Percentiles rank a stretch among this genome's conserved stretches.
These are phyloP conservation scores for Flaveria bidentis DNA, from an alignment of 129 eudicot genomes.

Conservation along the genomic window DNA sequence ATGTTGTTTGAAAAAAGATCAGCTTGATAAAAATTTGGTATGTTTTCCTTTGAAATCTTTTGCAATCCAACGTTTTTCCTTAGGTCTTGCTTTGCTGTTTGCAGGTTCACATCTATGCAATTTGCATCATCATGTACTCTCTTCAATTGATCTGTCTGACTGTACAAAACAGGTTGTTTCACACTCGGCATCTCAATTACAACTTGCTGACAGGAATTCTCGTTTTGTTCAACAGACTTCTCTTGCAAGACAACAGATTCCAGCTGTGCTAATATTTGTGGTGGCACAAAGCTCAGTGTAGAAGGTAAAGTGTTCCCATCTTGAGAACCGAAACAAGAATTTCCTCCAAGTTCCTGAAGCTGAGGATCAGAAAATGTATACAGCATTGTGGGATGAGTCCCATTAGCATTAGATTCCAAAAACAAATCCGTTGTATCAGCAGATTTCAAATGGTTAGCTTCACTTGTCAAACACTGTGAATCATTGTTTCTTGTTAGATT, in stretches of 20 bases:
- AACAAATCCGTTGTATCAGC: not conserved
- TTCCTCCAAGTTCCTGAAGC: constrained; percentile 9
- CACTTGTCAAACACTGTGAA: not conserved
- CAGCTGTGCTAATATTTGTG: constrained; percentile 6
- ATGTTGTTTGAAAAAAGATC: constrained; percentile 13
- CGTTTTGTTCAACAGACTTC: constrained; percentile 21
- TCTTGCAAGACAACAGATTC: constrained; percentile 33
- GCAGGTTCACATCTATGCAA: constrained; percentile 17
- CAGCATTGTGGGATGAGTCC: constrained; percentile 10
- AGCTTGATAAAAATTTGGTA: constrained; percentile 26
- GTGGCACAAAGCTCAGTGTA: constrained; percentile 13
- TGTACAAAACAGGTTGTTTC: constrained; percentile 26
- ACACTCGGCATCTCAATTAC: constrained; percentile 12
- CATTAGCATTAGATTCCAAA: constrained; percentile 23
- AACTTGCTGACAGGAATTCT: not conserved
- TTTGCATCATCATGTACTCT: constrained; percentile 15
- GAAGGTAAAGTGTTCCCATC: constrained; percentile 11
- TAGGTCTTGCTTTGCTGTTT: constrained; percentile 16
- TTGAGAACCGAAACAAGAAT: constrained; percentile 18
- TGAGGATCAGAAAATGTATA: constrained; percentile 20
- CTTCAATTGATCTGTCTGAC: constrained; percentile 18
- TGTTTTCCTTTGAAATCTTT: constrained; percentile 21
- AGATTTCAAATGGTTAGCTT: constrained; percentile 5
- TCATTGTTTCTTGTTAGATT: constrained; percentile 11
- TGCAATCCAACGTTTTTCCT: constrained; percentile 13